A percentile compares a stretch with the other conserved stretches of the same genome.
Conservation (phyloP, 768 basidiomycete genomes). For the Xerocomus brunneocitrinus region DNA sequence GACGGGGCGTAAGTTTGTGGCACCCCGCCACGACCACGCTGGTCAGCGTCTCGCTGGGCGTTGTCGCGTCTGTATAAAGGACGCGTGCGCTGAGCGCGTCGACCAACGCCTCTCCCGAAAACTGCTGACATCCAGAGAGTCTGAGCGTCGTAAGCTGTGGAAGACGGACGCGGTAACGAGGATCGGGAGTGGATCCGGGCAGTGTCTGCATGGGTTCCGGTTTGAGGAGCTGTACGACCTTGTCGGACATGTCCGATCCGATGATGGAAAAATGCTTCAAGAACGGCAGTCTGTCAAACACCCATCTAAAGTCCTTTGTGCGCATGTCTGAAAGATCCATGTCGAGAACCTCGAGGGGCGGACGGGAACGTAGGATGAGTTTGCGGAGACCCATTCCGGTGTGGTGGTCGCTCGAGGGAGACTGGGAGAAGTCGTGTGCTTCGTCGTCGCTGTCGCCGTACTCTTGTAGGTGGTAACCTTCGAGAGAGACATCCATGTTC, state of each 20-base stretch:
- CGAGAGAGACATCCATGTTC: conserved; percentile 51
- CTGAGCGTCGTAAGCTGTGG: conserved; percentile 51
- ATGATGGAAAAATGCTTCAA: conserved; percentile 69
- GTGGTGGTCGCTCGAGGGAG: conserved; percentile 70
- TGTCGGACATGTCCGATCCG: conserved; percentile 79
- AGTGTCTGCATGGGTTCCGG: conserved; percentile 30
- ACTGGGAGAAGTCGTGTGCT: conserved; percentile 68
- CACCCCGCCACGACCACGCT: conserved; percentile 26
- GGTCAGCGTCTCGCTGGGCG: conserved; percentile 25
- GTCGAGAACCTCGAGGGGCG: conserved; percentile 60
- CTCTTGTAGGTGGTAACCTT: conserved; percentile 38
- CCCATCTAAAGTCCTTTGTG: conserved; percentile 72
- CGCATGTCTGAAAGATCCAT: conserved; percentile 85
- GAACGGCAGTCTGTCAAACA: conserved; percentile 51
- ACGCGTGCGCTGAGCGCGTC: conserved; percentile 48
- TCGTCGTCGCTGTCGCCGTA: conserved; percentile 74
- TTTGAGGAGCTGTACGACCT: conserved; percentile 55
- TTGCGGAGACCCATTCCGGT: conserved; percentile 77
- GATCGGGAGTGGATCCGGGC: conserved; percentile 4
- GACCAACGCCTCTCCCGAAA: conserved; percentile 57
- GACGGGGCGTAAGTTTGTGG: conserved; percentile 13
- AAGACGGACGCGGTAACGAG: conserved; percentile 40
- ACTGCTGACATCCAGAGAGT: conserved; percentile 57
- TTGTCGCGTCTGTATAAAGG: conserved; percentile 31
- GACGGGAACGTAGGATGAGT: conserved; percentile 55